Evolutionary conservation across 1,284 basidiomycete genomes (phyloP).

Genomic region (Puccinia hordei): DNA sequence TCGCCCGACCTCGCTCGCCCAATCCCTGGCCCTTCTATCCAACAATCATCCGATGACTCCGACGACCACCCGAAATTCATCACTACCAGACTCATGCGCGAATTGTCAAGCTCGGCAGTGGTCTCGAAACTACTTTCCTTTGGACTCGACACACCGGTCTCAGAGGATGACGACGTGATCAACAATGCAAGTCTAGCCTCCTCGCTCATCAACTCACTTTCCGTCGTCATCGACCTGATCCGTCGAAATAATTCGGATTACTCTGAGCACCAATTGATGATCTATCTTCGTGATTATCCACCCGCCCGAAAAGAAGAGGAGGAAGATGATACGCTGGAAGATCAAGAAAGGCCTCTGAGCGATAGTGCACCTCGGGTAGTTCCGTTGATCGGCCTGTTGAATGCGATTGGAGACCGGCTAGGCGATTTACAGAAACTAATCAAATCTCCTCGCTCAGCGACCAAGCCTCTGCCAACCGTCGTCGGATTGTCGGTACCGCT

Average conservation of each 20-base stretch:
- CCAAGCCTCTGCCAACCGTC: constrained; percentile 51
- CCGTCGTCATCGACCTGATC: constrained; percentile 91
- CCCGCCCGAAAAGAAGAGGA: constrained; percentile 69
- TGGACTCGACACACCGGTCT: constrained; percentile 32
- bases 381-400: constrained; percentile 68
- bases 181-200: constrained; percentile 78
- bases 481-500: constrained; percentile 72
- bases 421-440: constrained; percentile 38
- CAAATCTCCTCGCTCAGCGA: constrained; percentile 23
- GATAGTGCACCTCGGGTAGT: constrained; percentile 63
- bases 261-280: constrained; percentile 97
- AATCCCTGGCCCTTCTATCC: constrained; percentile 51
- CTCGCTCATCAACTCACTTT: constrained; percentile 82
- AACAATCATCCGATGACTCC: constrained; percentile 66
- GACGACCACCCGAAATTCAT: constrained; percentile 80
- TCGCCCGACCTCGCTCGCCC: constrained; percentile 57
- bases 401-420: constrained; percentile 33
- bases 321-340: constrained; percentile 58
- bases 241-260: constrained; percentile 99
- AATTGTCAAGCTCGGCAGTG: constrained; percentile 41
- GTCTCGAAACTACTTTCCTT: constrained; percentile 44
- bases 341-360: constrained; percentile 50
- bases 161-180: constrained; percentile 59
- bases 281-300: constrained; percentile 84
- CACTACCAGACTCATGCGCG: constrained; percentile 69